phyloP scores from a whole-genome alignment of 2,329 filamentous ascomycete species.

The Fusarium sarcochroum region DNA sequence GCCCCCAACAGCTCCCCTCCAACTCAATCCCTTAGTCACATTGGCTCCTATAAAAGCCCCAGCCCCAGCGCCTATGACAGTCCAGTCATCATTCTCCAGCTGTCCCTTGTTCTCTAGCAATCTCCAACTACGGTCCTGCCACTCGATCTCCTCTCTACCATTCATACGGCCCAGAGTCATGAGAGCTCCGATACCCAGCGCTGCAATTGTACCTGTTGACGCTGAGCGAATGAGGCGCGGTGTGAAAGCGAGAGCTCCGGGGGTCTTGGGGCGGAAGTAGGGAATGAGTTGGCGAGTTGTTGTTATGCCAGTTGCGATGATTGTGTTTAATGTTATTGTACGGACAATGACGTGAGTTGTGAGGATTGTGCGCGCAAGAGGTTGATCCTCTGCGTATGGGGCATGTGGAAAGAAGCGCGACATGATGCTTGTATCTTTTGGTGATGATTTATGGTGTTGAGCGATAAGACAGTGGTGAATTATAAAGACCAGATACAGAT shows the following conservation, averaged over 20 bases:
- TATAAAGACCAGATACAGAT: neutral
- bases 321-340: slow-evolving; percentile 65
- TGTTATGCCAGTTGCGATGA: slow-evolving; percentile 61
- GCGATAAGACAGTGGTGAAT: neutral
- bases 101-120: slow-evolving; percentile 71
- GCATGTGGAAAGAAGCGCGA: slow-evolving; percentile 69
- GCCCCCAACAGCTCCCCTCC: slow-evolving; percentile 60
- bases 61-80: slow-evolving; percentile 59
- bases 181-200: slow-evolving; percentile 59
- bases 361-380: slow-evolving; percentile 67
- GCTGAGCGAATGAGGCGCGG: slow-evolving; percentile 60
- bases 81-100: slow-evolving; percentile 70
- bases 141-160: slow-evolving; percentile 71
- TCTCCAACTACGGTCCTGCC: slow-evolving; percentile 74
- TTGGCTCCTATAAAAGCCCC: slow-evolving; percentile 54
- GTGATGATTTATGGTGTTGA: slow-evolving; percentile 2
- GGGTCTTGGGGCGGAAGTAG: slow-evolving; percentile 49
- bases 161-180: slow-evolving; percentile 66
- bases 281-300: slow-evolving; percentile 51
- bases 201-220: slow-evolving; percentile 62
- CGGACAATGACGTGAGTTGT: slow-evolving; percentile 71
- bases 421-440: slow-evolving; percentile 56
- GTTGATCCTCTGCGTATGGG: slow-evolving; percentile 74
- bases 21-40: slow-evolving; percentile 51
- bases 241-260: slow-evolving; percentile 49